Evolutionary conservation across 2,329 filamentous ascomycete species (phyloP).

Genomic region (Cladosporium cucumerinum): DNA sequence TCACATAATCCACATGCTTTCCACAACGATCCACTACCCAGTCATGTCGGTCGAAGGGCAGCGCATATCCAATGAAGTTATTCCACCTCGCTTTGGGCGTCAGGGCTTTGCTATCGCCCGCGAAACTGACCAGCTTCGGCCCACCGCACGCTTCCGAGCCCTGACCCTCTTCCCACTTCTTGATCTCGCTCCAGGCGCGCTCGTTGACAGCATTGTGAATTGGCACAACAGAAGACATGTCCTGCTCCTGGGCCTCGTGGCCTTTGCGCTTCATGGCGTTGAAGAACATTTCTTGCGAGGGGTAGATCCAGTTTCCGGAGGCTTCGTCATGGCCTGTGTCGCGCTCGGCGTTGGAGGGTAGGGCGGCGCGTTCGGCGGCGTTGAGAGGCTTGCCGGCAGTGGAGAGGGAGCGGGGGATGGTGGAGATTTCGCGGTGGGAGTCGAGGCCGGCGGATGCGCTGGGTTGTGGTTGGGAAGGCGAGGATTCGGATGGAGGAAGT

Average conservation of each 20-base stretch:
- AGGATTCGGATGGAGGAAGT: slow-evolving; percentile 11
- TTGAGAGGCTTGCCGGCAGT: slow-evolving; percentile 37
- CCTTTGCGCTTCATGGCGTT: slow-evolving; percentile 92
- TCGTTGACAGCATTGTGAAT: slow-evolving; percentile 99
- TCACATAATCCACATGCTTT: slow-evolving; percentile 84
- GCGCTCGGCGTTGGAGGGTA: slow-evolving; percentile 69
- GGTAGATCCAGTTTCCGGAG: slow-evolving; percentile 94
- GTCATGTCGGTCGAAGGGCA: slow-evolving; percentile 93
- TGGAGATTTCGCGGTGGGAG: slow-evolving; percentile 70
- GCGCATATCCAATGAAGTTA: slow-evolving; percentile 75
- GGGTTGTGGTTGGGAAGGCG: slow-evolving; percentile 34
- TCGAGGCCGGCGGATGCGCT: slow-evolving; percentile 47
- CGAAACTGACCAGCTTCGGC: slow-evolving; percentile 79
- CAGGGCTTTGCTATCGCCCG: slow-evolving; percentile 61
- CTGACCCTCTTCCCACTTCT: slow-evolving; percentile 74
- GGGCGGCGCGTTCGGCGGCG: slow-evolving; percentile 33
- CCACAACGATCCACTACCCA: slow-evolving; percentile 95
- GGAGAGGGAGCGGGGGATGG: slow-evolving; percentile 57
- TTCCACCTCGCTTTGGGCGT: slow-evolving; percentile 83
- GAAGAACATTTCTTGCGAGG: slow-evolving; percentile 96
- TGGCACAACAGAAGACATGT: slow-evolving; percentile 89
- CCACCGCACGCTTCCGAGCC: slow-evolving; percentile 66
- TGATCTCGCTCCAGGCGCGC: slow-evolving; percentile 88
- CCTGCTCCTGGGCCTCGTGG: slow-evolving; percentile 64
- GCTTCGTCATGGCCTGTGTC: slow-evolving; percentile 68